phyloP scores from a whole-genome alignment of 371 early-diverging fungal genomes.

The Apophysomyces sp. region DNA sequence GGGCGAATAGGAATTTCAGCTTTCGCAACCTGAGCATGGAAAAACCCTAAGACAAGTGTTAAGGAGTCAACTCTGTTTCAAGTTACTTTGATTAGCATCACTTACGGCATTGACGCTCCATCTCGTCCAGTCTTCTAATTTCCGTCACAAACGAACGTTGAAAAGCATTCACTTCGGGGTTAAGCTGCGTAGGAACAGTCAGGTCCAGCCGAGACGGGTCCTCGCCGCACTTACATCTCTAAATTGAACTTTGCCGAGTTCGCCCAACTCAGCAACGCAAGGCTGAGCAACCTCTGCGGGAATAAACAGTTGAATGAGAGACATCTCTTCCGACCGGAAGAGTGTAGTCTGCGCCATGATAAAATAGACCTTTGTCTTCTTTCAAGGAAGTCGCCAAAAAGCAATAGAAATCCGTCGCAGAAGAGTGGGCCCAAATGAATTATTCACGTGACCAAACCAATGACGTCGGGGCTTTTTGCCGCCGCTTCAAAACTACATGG shows the following conservation, averaged over 20 bases:
- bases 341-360: conserved; percentile 70
- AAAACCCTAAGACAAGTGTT: conserved; percentile 62
- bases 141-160: conserved; percentile 95
- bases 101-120: conserved; percentile 91
- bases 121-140: conserved; percentile 89
- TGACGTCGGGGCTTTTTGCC: too few relatives aligned
- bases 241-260: conserved; percentile 92
- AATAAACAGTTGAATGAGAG: conserved; percentile 94
- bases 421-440: too few relatives aligned
- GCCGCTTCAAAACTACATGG: too few relatives aligned
- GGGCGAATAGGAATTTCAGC: conserved; percentile 70
- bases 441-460: too few relatives aligned
- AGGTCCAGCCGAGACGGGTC: conserved; percentile 24
- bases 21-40: conserved; percentile 81
- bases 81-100: conserved; percentile 76
- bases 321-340: conserved; percentile 98
- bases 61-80: conserved; percentile 6
- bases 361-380: not conserved
- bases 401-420: not conserved
- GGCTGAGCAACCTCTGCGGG: conserved; percentile 94
- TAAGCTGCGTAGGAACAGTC: conserved; percentile 77
- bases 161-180: conserved; percentile 93
- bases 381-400: not conserved
- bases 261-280: conserved; percentile 94
- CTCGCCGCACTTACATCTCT: conserved; percentile 70